Evolutionary conservation across 495 filamentous ascomycete species (phyloP), one percentile per base, ranked within the genome.

Genomic region (Cudoniella acicularis): DNA sequence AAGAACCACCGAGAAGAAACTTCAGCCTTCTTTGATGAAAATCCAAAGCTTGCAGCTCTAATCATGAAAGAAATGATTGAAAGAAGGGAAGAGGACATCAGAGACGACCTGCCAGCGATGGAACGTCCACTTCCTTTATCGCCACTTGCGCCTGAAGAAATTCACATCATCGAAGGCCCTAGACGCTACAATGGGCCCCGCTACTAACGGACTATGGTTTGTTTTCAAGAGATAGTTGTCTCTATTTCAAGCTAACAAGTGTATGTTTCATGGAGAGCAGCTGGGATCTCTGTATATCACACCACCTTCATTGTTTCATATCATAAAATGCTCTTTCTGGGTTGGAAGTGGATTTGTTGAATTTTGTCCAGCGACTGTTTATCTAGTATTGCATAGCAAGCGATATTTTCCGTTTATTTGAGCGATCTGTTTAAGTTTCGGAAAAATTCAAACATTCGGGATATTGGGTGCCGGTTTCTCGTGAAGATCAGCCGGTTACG

Each of bases 11-110:
- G 67, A 17, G 66, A 72, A 0, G 69, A 70, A 45, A 71, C 75
- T 0, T 40, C 64, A 23, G 62, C 60, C 0, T 79, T 75, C 24
- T 59, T 76, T 48, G 23, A 65, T 2, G 67, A 56, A 4, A 67
- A 77, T 52, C 74, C 76, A 9, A 73, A 75, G 50, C 69, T 77
- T 10, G 67, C 72, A 0, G 57, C 67, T 17, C 56, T 74, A 1
- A 61, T 79, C 51, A 67, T 77, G 53, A 64, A 64, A 43, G 76
- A 79, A 62, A 79, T 72, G 66, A 68, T 73, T 11, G 64, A 62
- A 10, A 53, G 76, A n/a, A 57, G 73, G 20, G 74, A 75, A 59
- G 72, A 74, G 18, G 76, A 77, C 43, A 56, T 64, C 8, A 52
- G 16, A 20, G 60, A 64, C 26, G 69, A 70, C 10, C 56, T 77